These are phyloP conservation scores for Cadophora malorum DNA, from an alignment of 2,329 filamentous ascomycete genomes.

Conservation along the genomic window DNA sequence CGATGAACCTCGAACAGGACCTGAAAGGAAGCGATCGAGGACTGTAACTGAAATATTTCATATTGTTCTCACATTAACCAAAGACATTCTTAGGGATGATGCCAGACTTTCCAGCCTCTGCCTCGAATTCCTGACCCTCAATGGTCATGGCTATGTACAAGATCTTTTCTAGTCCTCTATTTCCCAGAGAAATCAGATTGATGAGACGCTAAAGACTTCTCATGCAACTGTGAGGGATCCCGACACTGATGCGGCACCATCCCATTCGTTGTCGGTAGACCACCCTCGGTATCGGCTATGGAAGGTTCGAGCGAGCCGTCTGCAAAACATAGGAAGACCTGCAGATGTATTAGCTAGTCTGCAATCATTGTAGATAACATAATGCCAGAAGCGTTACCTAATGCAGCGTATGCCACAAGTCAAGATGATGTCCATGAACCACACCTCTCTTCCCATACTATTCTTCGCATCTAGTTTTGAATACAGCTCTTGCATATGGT, in stretches of 20 bases:
- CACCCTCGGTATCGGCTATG: neutral
- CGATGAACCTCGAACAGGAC: no score
- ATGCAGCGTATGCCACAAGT: slow-evolving; percentile 10
- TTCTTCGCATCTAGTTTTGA: neutral
- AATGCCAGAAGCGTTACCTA: slow-evolving; percentile 4
- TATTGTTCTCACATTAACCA: no score
- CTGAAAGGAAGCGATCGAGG: no score
- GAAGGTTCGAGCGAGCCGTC: slow-evolving; percentile 5
- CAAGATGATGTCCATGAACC: slow-evolving; percentile 19
- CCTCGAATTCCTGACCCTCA: neutral
- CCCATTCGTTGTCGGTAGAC: neutral
- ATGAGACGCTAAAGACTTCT: slow-evolving; percentile 3
- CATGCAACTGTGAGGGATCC: slow-evolving; percentile 1
- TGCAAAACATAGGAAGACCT: slow-evolving; percentile 13
- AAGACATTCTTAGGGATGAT: no score
- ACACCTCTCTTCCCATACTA: neutral
- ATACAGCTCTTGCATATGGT: slow-evolving; percentile 3
- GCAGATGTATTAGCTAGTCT: neutral
- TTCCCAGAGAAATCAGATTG: neutral
- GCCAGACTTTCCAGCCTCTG: no score
- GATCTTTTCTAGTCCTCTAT: no score
- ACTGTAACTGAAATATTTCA: no score
- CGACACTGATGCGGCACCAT: slow-evolving; percentile 19
- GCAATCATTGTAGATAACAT: neutral
- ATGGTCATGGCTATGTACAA: neutral